phyloP scores from a whole-genome alignment of 257 asterid genomes.

The Henckelia pumila region DNA sequence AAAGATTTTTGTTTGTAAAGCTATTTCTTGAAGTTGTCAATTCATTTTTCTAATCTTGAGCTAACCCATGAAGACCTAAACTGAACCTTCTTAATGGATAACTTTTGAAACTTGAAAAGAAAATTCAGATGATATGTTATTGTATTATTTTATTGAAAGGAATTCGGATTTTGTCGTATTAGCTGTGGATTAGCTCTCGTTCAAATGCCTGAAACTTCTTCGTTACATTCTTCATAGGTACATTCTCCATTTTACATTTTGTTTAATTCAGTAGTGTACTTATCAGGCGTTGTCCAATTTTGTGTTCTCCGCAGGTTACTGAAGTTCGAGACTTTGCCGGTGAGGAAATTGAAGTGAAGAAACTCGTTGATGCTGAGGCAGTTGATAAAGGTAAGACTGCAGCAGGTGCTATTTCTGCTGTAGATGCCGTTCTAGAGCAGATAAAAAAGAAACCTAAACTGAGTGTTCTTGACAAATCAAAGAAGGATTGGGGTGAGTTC shows the following conservation, averaged over 20 bases:
- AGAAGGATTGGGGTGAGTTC: conserved; percentile 96
- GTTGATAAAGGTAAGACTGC: conserved; percentile 62
- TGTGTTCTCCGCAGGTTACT: conserved; percentile 44
- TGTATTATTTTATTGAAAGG: not conserved
- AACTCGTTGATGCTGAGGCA: conserved; percentile 64
- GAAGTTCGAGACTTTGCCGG: conserved; percentile 96
- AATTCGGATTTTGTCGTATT: not conserved
- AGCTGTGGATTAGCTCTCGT: not conserved
- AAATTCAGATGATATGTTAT: not conserved
- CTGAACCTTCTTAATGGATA: not conserved
- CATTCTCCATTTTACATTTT: not conserved
- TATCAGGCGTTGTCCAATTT: conserved; percentile 1
- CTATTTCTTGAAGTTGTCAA: not conserved
- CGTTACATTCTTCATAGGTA: not conserved
- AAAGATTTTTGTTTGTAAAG: not conserved
- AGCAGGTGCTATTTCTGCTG: conserved; percentile 66
- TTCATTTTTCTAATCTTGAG: not conserved
- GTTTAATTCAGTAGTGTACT: not conserved
- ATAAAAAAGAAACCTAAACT: conserved; percentile 87
- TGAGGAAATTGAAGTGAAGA: conserved; percentile 78
- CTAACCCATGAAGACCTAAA: not conserved
- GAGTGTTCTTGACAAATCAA: conserved; percentile 91
- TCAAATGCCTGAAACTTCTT: not conserved
- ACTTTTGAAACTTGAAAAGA: not conserved
- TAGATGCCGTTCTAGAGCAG: conserved; percentile 87